Base-by-base conservation (phyloP, 192 early-diverging fungal genomes). In the Chytriomyces hyalinus region DNA sequence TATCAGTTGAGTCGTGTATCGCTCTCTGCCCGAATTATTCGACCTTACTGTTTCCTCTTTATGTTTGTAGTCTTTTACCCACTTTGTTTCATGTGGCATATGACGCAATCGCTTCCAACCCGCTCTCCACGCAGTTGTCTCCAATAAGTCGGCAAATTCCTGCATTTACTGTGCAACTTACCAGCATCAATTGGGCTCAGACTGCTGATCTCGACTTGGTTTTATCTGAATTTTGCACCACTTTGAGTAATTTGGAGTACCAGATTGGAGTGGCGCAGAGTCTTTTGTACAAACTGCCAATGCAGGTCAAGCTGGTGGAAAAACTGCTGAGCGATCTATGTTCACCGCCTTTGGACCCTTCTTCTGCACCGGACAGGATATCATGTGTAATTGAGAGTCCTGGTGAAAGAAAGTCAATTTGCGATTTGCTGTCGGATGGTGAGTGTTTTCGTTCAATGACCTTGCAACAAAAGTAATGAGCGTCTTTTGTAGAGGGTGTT, bases 51-150 rank as follows among this genome's bases (percentile, higher is more conserved):
- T 13, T 24, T 1, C n/a, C 36, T 65, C 20, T 20, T 79, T 0
- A 5, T 46, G 9, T 10, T 49, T 26, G 44, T 26, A 80, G 91
- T 22, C 79, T 96, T 17, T 77, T 96, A 26, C 94, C 94, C 13
- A 90, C 90, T 8, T 77, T 94, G 61, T 90, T 90, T 45, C 81
- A 93, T n/a, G 84, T 94, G 48, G 87, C 89, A 0, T 96, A 95
- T 70, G 92, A 95, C 65, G 86, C 88, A 0, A 83, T 96, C 17
- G 78, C 83, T 4, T 83, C 85, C 7, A 91, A 93, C 67, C 87
- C 91, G 5, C 78, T 92, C 11, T 69, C 81, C 8, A 66, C 68
- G 22, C 74, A 80, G 66, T 78, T 90, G 6, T 83, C 80, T 7
- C 68, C 83, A 20, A 78, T 93, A 17, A 15, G 46, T 5, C 11